Evolutionary conservation across 805 yeast genomes (phyloP).

Genomic region (Yarrowia yakushimensis): DNA sequence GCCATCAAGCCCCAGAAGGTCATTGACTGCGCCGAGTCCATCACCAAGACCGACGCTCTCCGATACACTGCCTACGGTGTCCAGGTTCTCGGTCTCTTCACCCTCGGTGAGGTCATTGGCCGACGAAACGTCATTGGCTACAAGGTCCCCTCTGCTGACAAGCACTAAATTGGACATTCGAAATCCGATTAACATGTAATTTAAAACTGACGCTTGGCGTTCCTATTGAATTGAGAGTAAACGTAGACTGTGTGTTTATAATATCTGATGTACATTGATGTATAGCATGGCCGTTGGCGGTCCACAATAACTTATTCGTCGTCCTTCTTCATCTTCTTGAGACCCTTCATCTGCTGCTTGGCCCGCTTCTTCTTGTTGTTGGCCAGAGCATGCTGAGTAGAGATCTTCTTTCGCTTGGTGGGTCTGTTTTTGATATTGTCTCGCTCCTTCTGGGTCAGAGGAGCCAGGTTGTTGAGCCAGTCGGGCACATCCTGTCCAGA

Average conservation of each 20-base stretch:
- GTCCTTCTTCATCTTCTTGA: conserved; percentile 1
- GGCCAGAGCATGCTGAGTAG: conserved; percentile 55
- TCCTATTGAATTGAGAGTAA: conserved; percentile 7
- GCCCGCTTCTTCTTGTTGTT: conserved; percentile 26
- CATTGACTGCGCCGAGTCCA: conserved; percentile 45
- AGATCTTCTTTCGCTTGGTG: conserved; percentile 65
- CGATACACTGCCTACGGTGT: conserved; percentile 71
- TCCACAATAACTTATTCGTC: conserved; percentile 3
- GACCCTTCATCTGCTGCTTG: conserved; percentile 18
- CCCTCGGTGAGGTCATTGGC: conserved; percentile 94
- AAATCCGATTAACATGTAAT: conserved; percentile 9
- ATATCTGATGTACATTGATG: conserved; percentile 1
- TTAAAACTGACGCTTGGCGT: conserved; percentile 18
- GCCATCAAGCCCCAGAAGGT: conserved; percentile 61
- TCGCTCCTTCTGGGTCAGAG: conserved; percentile 62
- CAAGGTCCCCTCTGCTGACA: conserved; percentile 30
- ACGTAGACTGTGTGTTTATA: no score
- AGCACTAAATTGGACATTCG: conserved; percentile 16
- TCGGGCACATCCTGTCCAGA: conserved; percentile 65
- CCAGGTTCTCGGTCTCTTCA: conserved; percentile 86
- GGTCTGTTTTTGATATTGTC: conserved; percentile 54
- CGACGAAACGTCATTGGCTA: conserved; percentile 93
- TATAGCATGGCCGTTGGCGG: not conserved
- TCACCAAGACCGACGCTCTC: conserved; percentile 55
- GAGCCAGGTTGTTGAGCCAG: conserved; percentile 77